phyloP scores from a whole-genome alignment of 176 grass and related monocot species.

The Olyra latifolia region DNA sequence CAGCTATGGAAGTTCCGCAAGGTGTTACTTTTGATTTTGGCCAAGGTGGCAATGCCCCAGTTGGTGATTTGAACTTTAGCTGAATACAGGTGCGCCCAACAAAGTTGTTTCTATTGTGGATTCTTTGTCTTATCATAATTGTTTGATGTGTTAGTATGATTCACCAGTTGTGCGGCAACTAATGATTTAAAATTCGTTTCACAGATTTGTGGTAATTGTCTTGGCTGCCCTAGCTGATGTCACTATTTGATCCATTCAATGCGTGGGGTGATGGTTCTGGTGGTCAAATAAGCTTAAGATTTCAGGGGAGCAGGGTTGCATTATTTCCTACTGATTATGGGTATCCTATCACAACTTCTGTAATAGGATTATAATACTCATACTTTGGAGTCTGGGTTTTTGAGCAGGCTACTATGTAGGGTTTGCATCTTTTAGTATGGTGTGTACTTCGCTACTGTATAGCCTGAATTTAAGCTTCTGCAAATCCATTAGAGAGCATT shows the following conservation, averaged over 20 bases:
- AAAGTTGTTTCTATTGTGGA: not conserved
- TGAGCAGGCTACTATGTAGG: conserved; percentile 44
- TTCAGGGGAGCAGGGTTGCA: conserved; percentile 7
- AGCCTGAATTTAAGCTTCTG: conserved; percentile 28
- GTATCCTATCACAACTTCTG: conserved; percentile 31
- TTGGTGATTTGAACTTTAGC: conserved; percentile 67
- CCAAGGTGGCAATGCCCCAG: conserved; percentile 45
- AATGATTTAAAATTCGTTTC: not conserved
- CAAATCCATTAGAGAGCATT: conserved; percentile 30
- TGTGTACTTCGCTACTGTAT: conserved; percentile 49
- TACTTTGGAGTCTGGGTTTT: conserved; percentile 27
- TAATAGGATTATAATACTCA: conserved; percentile 40
- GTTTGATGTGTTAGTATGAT: not conserved
- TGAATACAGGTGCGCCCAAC: conserved; percentile 44
- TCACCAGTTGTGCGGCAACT: not conserved
- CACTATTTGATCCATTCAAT: conserved; percentile 18
- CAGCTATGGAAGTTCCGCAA: conserved; percentile 43
- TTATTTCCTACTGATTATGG: conserved; percentile 17
- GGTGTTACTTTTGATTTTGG: conserved; percentile 59
- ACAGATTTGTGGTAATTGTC: conserved; percentile 26
- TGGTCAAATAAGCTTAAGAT: conserved; percentile 38
- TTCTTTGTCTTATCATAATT: not conserved
- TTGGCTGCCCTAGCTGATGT: not conserved
- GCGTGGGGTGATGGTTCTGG: conserved; percentile 23
- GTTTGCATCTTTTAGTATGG: conserved; percentile 30